Evolutionary conservation across 257 asterid species (phyloP), one percentile per base, ranked within the genome.

Genomic region (Scutellaria barbata): DNA sequence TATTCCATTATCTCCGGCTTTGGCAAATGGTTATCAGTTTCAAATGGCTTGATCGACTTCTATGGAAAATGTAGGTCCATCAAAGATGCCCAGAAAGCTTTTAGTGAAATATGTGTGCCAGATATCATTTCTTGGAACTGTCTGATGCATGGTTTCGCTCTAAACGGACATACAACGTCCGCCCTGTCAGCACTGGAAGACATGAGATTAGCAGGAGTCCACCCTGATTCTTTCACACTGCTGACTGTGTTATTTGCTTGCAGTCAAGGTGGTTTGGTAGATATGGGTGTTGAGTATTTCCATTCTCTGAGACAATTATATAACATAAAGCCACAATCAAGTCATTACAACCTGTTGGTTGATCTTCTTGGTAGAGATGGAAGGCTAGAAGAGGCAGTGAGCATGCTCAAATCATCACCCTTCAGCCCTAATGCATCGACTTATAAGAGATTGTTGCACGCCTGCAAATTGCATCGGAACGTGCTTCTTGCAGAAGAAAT

Each of bases 341-440:
- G 43, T 48, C 84, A 80, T 74, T 80, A 68, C 60, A 46, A 60
- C 57, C 40, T 68, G 74, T 42, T 80, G 39, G 71, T 80, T 18
- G 84, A 80, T 72, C 79, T 80, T 72, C 76, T 80, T 13, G 79
- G 84, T 17, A 72, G 46, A 48, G 84, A 66, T 25, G 84, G 84
- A 4, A 48, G 81, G 56, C 52, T 76, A 14, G 79, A 76, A 17
- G 84, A 76, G 66, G 81, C 82, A 16, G 52, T 58, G 37, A 7
- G 66, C 17, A 2, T 68, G 63, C 43, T 80, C 54, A 65, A 58
- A 35, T 61, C 77, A 35, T 57, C 73, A 30, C 75, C 79, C 1
- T 62, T 77, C 0, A 48, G 60, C 37, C 68, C 62, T 9, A 69
- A 57, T 51, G 77, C 79, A 3, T 17, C 48, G 70, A 57, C 62